phyloP scores from a whole-genome alignment of 805 yeast genomes.

The Priceomyces melissophilus region DNA sequence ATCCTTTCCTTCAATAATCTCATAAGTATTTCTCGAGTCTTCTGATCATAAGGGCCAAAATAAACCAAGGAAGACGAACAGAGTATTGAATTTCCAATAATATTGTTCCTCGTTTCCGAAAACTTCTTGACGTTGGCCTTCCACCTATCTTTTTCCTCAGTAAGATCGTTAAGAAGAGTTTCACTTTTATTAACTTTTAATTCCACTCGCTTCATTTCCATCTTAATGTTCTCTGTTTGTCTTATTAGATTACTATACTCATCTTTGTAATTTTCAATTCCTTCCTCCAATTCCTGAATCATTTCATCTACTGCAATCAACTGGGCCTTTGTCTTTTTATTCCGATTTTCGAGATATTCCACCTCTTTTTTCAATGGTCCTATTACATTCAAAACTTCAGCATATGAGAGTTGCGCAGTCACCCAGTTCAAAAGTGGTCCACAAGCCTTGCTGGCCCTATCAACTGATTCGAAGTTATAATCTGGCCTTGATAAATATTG shows the following conservation, averaged over 20 bases:
- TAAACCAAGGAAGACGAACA: slow-evolving; percentile 61
- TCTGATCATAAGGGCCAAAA: slow-evolving; percentile 56
- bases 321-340: slow-evolving; percentile 62
- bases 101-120: slow-evolving; percentile 35
- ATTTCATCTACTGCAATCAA: slow-evolving; percentile 74
- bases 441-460: slow-evolving; percentile 91
- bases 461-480: slow-evolving; percentile 68
- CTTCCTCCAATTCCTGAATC: slow-evolving; percentile 68
- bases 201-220: slow-evolving; percentile 64
- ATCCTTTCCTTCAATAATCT: slow-evolving; percentile 37
- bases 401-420: slow-evolving; percentile 78
- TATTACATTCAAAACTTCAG: slow-evolving; percentile 63
- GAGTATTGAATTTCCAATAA: slow-evolving; percentile 66
- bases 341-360: slow-evolving; percentile 51
- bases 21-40: slow-evolving; percentile 34
- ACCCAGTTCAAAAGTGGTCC: slow-evolving; percentile 92
- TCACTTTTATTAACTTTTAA: slow-evolving; percentile 60
- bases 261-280: slow-evolving; percentile 64
- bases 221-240: slow-evolving; percentile 71
- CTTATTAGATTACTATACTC: slow-evolving; percentile 73
- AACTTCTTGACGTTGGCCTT: slow-evolving; percentile 51
- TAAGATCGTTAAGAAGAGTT: slow-evolving; percentile 57
- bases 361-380: slow-evolving; percentile 76
- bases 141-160: slow-evolving; percentile 76
- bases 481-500: slow-evolving; percentile 60